Base-by-base conservation (phyloP, 2,329 filamentous ascomycete genomes). In the Tympanopsis confertula region DNA sequence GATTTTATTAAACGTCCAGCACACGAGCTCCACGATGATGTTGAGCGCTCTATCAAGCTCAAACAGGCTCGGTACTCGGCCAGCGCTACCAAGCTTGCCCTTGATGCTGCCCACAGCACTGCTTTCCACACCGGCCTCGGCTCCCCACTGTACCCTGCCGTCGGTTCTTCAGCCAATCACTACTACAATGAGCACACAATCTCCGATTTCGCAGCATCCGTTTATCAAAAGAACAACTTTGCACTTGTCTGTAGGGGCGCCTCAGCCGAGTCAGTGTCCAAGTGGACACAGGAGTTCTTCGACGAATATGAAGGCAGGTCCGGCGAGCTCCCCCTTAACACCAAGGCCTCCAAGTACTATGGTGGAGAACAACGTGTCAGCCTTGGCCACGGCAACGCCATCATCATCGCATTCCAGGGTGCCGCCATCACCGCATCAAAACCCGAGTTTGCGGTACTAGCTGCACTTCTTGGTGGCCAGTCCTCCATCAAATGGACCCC, bases 51-150 rank as follows among this genome's bases (percentile, higher is more conserved):
- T 47, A 74, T 98, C 51, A 74, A 83, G 58, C 59, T 82, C 50
- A 79, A 84, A 63, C 85, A 94, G 68, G 75, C 82, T 56, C 75
- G 72, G 50, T 66, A 86, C 52, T 71, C 81, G 46, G 65, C 71
- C 53, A 71, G 78, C 48, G 66, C 69, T 44, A 56, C 67, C 38
- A 70, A 71, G 44, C 68, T 94, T 54, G 89, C 91, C 51, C 66
- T 91, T 53, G 87, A 95, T 62, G 82, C 82, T 41, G 91, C 78
- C 50, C 88, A 96, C 64, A 69, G 76, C 44, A 68, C 88, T 52
- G 88, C 88, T 51, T 95, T 94, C 76, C 88, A 98, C 74, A 81
- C 74, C 51, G 91, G 91, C 49, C 86, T 98, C 49, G 91, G 91
- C 50, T 71, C 76, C 44, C 73, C 86, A 43, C 66, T 89, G 47